phyloP scores from a whole-genome alignment of 176 grass and related monocot species.

The Raddia guianensis region DNA sequence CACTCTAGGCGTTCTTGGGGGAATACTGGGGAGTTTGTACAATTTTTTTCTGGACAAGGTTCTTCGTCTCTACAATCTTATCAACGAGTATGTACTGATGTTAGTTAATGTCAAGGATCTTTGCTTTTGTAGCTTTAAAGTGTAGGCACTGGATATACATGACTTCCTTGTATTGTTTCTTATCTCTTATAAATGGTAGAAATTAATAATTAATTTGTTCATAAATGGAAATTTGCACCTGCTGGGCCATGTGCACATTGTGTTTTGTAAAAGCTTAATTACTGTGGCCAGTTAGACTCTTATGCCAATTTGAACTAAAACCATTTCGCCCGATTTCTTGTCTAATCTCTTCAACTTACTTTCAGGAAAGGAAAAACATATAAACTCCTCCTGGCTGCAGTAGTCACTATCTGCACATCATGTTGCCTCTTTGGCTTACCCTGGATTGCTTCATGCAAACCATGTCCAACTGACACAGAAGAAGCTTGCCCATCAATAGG shows the following conservation, averaged over 20 bases:
- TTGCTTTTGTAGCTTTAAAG: constrained; percentile 16
- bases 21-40: constrained; percentile 81
- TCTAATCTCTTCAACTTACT: constrained; percentile 39
- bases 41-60: constrained; percentile 80
- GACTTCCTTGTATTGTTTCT: constrained; percentile 15
- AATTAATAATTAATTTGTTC: background rate
- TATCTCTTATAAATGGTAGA: background rate
- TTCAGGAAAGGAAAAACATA: constrained; percentile 72
- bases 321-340: background rate
- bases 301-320: constrained; percentile 15
- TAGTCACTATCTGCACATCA: constrained; percentile 70
- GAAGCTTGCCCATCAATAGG: constrained; percentile 93
- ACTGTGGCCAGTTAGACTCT: background rate
- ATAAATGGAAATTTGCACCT: background rate
- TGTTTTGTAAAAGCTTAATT: constrained; percentile 7
- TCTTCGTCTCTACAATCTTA: constrained; percentile 77
- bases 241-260: background rate
- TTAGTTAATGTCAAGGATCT: constrained; percentile 16
- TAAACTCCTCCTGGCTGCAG: constrained; percentile 80
- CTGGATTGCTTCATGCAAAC: constrained; percentile 82
- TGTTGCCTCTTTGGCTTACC: constrained; percentile 88
- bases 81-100: constrained; percentile 68
- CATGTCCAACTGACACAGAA: constrained; percentile 60
- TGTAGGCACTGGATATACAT: background rate
- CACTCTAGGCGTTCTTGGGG: constrained; percentile 75